These are phyloP conservation scores for Leccinellum luteum DNA, from an alignment of 768 basidiomycete genomes.

Conservation along the genomic window DNA sequence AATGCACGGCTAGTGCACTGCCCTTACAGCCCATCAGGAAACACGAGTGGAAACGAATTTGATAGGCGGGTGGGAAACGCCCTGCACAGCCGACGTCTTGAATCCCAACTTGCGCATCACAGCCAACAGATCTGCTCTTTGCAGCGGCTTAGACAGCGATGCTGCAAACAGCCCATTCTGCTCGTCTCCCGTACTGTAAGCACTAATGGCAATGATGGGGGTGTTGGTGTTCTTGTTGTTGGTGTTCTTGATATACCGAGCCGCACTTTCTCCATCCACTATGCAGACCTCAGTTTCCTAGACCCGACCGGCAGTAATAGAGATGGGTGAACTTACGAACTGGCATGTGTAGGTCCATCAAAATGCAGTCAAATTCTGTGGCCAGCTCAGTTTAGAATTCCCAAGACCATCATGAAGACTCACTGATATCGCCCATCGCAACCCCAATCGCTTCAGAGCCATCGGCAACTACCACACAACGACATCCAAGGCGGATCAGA, in stretches of 20 bases:
- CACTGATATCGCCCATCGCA: conserved; percentile 96
- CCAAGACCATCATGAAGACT: conserved; percentile 31
- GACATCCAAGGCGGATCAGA: conserved; percentile 89
- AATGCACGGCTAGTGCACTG: conserved; percentile 19
- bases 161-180: conserved; percentile 72
- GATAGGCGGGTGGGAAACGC: conserved; percentile 43
- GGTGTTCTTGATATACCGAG: conserved; percentile 95
- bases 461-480: conserved; percentile 92
- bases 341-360: conserved; percentile 96
- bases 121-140: conserved; percentile 80
- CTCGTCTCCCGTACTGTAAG: conserved; percentile 75
- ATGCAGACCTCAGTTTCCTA: conserved; percentile 12
- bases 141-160: conserved; percentile 84
- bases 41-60: conserved; percentile 48
- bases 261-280: conserved; percentile 96
- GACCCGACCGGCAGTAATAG: not conserved
- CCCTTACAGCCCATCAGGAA: conserved; percentile 24
- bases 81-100: conserved; percentile 75
- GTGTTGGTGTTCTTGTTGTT: conserved; percentile 93
- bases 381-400: not conserved
- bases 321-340: conserved; percentile 56
- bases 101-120: conserved; percentile 88
- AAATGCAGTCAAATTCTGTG: conserved; percentile 90
- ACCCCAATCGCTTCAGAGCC: conserved; percentile 97
- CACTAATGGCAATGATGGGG: conserved; percentile 90